Evolutionary conservation across 805 yeast species (phyloP).

Genomic region (Diddensiella transvaalensis): DNA sequence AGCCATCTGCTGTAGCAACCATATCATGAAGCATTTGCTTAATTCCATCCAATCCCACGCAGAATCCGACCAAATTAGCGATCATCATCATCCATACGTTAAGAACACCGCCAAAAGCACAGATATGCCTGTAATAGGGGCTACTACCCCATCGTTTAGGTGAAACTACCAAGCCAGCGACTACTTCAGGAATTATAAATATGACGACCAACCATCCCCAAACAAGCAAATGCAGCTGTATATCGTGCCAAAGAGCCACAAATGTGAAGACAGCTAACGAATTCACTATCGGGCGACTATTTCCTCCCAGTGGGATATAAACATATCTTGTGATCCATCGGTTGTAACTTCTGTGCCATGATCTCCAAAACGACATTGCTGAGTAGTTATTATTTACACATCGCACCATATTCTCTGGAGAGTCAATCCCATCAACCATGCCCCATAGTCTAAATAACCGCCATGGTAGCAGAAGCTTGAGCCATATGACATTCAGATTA

Average conservation of each 20-base stretch:
- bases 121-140: constrained; percentile 75
- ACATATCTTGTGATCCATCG: constrained; percentile 86
- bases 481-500: constrained; percentile 88
- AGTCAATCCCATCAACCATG: constrained; percentile 84
- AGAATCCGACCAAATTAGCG: constrained; percentile 92
- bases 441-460: constrained; percentile 92
- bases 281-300: constrained; percentile 64
- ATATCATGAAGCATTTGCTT: constrained; percentile 59
- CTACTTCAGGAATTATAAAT: constrained; percentile 81
- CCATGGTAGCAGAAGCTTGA: constrained; percentile 93
- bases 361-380: constrained; percentile 95
- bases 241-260: constrained; percentile 98
- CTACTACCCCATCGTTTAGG: constrained; percentile 36
- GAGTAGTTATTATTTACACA: constrained; percentile 94
- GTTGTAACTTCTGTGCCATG: constrained; percentile 96
- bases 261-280: constrained; percentile 85
- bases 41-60: constrained; percentile 87
- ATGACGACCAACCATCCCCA: constrained; percentile 97
- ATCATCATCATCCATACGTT: constrained; percentile 98
- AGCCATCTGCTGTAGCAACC: constrained; percentile 67
- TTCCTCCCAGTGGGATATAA: constrained; percentile 89
- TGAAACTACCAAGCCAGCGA: constrained; percentile 47
- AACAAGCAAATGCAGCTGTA: constrained; percentile 73
- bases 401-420: constrained; percentile 97
- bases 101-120: constrained; percentile 82